Conservation (phyloP, 352 stramenopile species). For the Elongisporangium anandrum region DNA sequence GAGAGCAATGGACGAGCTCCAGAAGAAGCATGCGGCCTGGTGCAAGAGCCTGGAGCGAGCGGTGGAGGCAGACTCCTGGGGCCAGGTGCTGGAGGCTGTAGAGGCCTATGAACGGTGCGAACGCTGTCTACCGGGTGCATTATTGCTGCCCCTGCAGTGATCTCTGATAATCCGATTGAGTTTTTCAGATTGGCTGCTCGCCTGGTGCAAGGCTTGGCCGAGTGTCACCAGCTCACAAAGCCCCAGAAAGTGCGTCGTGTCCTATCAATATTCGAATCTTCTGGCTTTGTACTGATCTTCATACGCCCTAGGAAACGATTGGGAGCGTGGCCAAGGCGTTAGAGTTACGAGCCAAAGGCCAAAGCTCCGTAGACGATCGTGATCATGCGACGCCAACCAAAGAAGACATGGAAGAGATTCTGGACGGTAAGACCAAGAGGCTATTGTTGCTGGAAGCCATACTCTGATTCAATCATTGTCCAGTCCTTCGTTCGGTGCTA, state of each 20-base stretch:
- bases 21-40: slow-evolving; percentile 49
- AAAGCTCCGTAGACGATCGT: slow-evolving; percentile 48
- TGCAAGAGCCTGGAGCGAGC: slow-evolving; percentile 50
- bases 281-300: neutral
- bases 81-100: slow-evolving; percentile 71
- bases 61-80: slow-evolving; percentile 61
- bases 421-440: slow-evolving; percentile 32
- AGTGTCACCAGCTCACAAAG: slow-evolving; percentile 36
- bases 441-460: no score
- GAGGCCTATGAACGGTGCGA: slow-evolving; percentile 66
- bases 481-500: slow-evolving; percentile 32
- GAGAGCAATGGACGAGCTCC: slow-evolving; percentile 34
- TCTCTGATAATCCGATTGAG: neutral
- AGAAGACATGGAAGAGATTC: slow-evolving; percentile 62
- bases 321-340: slow-evolving; percentile 37
- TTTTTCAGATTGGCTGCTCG: slow-evolving; percentile 27
- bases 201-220: slow-evolving; percentile 27
- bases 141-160: neutral
- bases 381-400: slow-evolving; percentile 46
- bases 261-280: neutral
- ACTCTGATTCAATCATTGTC: neutral
- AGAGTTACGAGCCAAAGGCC: slow-evolving; percentile 46
- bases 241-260: slow-evolving; percentile 28
- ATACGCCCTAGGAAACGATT: slow-evolving; percentile 16
- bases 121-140: neutral